A percentile compares a stretch with the other conserved stretches of the same genome.
Conservation (phyloP, 2,329 filamentous ascomycete genomes). For the Emericellopsis atlantica region DNA sequence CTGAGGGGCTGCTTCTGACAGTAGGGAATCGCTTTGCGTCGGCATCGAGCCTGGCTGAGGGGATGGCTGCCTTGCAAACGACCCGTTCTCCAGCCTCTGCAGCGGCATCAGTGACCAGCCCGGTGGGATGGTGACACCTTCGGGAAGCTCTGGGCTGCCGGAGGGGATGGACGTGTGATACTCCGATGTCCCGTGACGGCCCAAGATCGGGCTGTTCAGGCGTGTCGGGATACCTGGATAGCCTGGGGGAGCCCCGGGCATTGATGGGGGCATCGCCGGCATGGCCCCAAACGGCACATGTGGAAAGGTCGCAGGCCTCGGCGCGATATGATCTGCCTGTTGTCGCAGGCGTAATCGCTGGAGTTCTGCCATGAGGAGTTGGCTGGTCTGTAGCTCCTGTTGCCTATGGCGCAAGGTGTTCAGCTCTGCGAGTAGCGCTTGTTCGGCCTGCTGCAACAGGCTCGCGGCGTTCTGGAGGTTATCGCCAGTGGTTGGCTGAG, state of each 20-base stretch:
- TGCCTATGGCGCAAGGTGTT: slow-evolving; percentile 48
- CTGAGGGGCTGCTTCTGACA: too few relatives aligned
- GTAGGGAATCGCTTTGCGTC: not conserved
- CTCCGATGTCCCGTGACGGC: slow-evolving; percentile 31
- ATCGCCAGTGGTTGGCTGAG: slow-evolving; percentile 10
- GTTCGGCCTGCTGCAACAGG: slow-evolving; percentile 54
- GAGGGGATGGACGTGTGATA: slow-evolving; percentile 40
- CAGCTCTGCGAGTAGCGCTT: slow-evolving; percentile 57
- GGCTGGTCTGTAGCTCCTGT: slow-evolving; percentile 56
- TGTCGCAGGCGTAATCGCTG: slow-evolving; percentile 46
- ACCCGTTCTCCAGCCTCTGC: slow-evolving; percentile 34
- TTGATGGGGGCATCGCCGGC: too few relatives aligned
- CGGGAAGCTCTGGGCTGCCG: slow-evolving; percentile 47
- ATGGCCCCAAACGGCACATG: not conserved
- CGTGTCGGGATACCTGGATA: slow-evolving; percentile 15
- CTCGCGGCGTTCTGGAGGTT: slow-evolving; percentile 35
- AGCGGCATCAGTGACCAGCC: slow-evolving; percentile 55
- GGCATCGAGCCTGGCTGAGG: slow-evolving; percentile 10
- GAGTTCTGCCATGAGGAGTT: slow-evolving; percentile 55
- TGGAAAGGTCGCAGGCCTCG: slow-evolving; percentile 5
- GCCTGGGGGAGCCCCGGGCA: too few relatives aligned
- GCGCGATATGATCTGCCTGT: slow-evolving; percentile 14
- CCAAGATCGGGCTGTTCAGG: slow-evolving; percentile 26
- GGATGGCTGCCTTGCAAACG: slow-evolving; percentile 9
- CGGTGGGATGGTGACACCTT: slow-evolving; percentile 49